Evolutionary conservation across 805 yeast genomes (phyloP).

Genomic region (Candida sakaeoensis): DNA sequence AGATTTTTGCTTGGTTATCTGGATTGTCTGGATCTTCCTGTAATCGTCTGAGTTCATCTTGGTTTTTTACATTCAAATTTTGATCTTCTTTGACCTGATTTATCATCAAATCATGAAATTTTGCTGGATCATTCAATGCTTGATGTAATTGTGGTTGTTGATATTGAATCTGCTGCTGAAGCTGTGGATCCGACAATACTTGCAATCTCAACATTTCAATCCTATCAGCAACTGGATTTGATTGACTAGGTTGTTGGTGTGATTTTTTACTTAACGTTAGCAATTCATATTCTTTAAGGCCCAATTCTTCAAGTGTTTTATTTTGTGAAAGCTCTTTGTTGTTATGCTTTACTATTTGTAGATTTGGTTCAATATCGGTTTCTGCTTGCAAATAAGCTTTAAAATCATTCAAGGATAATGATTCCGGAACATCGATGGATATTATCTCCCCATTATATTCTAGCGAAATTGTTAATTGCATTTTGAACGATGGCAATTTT

Average conservation of each 20-base stretch:
- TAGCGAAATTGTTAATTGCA: conserved; percentile 25
- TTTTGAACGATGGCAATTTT: conserved; percentile 7
- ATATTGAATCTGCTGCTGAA: conserved; percentile 30
- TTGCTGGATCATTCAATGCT: conserved; percentile 43
- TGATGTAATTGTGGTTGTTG: conserved; percentile 47
- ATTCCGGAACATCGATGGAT: conserved; percentile 61
- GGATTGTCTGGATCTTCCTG: conserved; percentile 69
- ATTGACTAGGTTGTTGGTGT: conserved; percentile 9
- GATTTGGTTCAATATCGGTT: conserved; percentile 45
- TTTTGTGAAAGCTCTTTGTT: conserved; percentile 26
- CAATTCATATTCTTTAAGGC: conserved; percentile 57
- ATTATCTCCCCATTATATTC: conserved; percentile 24
- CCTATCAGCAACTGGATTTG: conserved; percentile 19
- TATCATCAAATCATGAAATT: conserved; percentile 41
- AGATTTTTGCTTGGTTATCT: conserved; percentile 58
- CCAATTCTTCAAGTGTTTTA: conserved; percentile 43
- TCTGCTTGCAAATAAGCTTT: conserved; percentile 73
- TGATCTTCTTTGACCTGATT: conserved; percentile 26
- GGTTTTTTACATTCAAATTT: conserved; percentile 15
- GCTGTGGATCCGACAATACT: conserved; percentile 38
- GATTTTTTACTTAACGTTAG: conserved; percentile 33
- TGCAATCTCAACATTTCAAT: conserved; percentile 51
- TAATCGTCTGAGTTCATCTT: conserved; percentile 46
- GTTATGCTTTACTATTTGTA: conserved; percentile 50
- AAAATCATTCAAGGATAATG: conserved; percentile 63